These are phyloP conservation scores for Plantago coronopus DNA, from an alignment of 305 asterid species.

Conservation along the genomic window DNA sequence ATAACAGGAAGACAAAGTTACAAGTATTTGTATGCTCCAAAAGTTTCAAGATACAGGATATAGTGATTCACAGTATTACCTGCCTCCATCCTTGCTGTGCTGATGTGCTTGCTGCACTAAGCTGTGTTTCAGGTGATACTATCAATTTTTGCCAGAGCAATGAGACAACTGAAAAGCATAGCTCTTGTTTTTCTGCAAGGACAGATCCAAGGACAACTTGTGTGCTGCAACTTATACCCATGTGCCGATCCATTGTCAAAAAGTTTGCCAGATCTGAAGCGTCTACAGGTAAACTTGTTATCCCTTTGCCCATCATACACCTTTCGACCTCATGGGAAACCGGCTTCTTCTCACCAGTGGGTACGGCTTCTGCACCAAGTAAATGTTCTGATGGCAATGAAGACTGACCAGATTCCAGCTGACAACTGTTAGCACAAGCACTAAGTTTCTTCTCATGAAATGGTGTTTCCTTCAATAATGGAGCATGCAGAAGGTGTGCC, in stretches of 20 bases:
- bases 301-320: conserved; percentile 45
- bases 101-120: conserved; percentile 89
- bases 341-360: conserved; percentile 33
- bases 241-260: conserved; percentile 86
- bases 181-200: conserved; percentile 77
- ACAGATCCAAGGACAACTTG: conserved; percentile 74
- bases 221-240: conserved; percentile 79
- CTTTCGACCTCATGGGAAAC: conserved; percentile 34
- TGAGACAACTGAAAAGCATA: conserved; percentile 94
- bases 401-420: conserved; percentile 46
- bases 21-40: not conserved
- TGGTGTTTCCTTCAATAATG: conserved; percentile 41
- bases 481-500: conserved; percentile 64
- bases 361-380: conserved; percentile 38
- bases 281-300: conserved; percentile 59
- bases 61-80: conserved; percentile 40
- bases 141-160: conserved; percentile 97
- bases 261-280: conserved; percentile 97
- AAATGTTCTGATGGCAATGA: conserved; percentile 34
- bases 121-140: conserved; percentile 87
- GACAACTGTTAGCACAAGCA: conserved; percentile 45
- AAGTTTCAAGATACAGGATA: conserved; percentile 6
- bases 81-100: conserved; percentile 99
- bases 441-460: conserved; percentile 51
- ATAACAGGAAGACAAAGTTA: not conserved